Conservation (phyloP, 345 rosid genomes). For the Bruguiera sexangula region DNA sequence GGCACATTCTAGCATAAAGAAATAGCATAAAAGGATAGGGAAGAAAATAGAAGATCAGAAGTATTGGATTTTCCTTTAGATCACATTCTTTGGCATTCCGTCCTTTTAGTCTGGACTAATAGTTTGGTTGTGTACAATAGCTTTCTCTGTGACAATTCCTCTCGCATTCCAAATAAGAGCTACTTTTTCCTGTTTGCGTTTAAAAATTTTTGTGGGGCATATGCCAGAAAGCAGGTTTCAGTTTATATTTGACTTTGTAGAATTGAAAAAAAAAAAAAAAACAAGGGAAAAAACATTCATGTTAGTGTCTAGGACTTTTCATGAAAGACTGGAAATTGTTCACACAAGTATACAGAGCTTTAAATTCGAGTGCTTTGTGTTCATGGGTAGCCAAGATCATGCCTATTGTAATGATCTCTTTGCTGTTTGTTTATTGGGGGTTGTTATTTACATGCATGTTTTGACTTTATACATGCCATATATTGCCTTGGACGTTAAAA, state of each 20-base stretch:
- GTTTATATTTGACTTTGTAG: background rate
- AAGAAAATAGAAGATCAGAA: background rate
- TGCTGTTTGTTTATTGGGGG: no score
- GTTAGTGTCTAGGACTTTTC: background rate
- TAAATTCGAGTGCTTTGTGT: no score
- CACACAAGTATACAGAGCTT: no score
- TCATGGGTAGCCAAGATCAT: no score
- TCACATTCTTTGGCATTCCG: slow-evolving; percentile 27
- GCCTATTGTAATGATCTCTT: no score
- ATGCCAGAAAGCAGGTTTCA: background rate
- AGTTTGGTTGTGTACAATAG: slow-evolving; percentile 35
- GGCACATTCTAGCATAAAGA: background rate
- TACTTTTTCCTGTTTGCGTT: slow-evolving; percentile 21
- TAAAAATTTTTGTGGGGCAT: slow-evolving; percentile 5
- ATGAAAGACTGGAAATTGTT: no score
- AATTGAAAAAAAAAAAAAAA: background rate
- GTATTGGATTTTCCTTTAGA: background rate
- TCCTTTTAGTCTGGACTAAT: slow-evolving; percentile 17
- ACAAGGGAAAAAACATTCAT: background rate
- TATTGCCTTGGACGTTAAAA: no score
- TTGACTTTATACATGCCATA: no score
- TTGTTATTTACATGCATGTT: no score
- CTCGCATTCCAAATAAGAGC: slow-evolving; percentile 31
- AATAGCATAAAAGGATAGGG: slow-evolving; percentile 2
- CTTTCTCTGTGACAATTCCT: slow-evolving; percentile 27